Base-by-base conservation (phyloP, 2,329 filamentous ascomycete species). In the Hypoxylon sp. region DNA sequence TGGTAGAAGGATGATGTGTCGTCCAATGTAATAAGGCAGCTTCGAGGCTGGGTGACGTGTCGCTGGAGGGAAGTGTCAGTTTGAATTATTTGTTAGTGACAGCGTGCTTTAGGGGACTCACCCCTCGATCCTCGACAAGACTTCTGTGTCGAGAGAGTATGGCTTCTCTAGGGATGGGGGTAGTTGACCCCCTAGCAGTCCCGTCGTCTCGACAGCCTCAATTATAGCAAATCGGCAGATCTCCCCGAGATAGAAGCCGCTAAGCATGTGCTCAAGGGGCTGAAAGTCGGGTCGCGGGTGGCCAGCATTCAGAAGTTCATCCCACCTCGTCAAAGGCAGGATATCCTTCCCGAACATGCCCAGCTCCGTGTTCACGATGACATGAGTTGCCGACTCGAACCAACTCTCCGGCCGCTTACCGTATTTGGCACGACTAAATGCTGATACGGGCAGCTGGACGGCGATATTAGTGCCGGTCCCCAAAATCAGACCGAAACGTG, bases 401-500 rank as follows among this genome's bases (percentile, higher is more conserved):
- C 88, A 90, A 30, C 76, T 77, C 5, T 78, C 74, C 0, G 87
- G 85, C 7, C 87, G 83, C 25, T 77, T 73, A 43, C 87, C 87
- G 63, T 88, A 89, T 74, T 90, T 90, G 48, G 78, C 63, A 45
- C 78, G 80, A 27, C 84, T 82, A 57, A 91, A 82, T 14, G 85
- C 81, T 2, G 81, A 79, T 2, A 89, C 83, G 4, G 89, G 88
- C 25, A 91, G 81, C 73, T 90, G 87, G 25, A 85, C 87, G 48
- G 88, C 87, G 48, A 89, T 85, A 76, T 91, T 91, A 63, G 88
- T 83, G 29, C 89, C 89, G 0, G 89, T 91, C 16, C 89, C 89
- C 25, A 90, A 81, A 58, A 91, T 90, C 43, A 91, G 82, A 34
- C 86, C 86, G 72, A 90, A 88, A 19, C 87, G 83, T 9, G 88